phyloP scores from a whole-genome alignment of 2,329 filamentous ascomycete genomes.

The Lasiodiplodia sp. region DNA sequence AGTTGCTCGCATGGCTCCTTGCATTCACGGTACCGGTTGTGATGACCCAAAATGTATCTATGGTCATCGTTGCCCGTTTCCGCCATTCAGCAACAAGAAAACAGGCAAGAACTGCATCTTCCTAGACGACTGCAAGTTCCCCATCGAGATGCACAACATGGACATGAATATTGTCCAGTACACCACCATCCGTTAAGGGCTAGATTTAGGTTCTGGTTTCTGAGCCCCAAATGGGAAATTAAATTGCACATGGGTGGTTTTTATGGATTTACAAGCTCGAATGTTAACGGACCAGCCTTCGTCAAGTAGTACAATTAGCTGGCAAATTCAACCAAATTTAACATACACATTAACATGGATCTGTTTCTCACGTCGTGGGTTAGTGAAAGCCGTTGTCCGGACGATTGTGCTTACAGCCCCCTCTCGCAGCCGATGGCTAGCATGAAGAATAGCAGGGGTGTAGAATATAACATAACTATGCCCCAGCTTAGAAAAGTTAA shows the following conservation, averaged over 20 bases:
- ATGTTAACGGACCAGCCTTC: background rate
- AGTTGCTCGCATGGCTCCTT: conserved; percentile 69
- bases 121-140: conserved; percentile 65
- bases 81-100: conserved; percentile 50
- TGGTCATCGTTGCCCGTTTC: conserved; percentile 67
- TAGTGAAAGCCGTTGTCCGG: too few relatives aligned
- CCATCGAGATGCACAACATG: conserved; percentile 63
- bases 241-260: background rate
- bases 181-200: conserved; percentile 45
- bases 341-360: background rate
- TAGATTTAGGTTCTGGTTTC: background rate
- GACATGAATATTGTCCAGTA: conserved; percentile 64
- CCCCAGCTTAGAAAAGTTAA: too few relatives aligned
- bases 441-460: too few relatives aligned
- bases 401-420: too few relatives aligned
- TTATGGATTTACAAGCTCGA: background rate
- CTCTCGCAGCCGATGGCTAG: too few relatives aligned
- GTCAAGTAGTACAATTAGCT: background rate
- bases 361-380: background rate
- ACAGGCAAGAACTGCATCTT: conserved; percentile 62
- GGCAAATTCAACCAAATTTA: background rate
- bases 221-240: background rate
- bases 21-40: conserved; percentile 64
- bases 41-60: conserved; percentile 68
- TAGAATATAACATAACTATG: too few relatives aligned